Conservation (phyloP, 179 eudicot species). For the Silene coronaria region DNA sequence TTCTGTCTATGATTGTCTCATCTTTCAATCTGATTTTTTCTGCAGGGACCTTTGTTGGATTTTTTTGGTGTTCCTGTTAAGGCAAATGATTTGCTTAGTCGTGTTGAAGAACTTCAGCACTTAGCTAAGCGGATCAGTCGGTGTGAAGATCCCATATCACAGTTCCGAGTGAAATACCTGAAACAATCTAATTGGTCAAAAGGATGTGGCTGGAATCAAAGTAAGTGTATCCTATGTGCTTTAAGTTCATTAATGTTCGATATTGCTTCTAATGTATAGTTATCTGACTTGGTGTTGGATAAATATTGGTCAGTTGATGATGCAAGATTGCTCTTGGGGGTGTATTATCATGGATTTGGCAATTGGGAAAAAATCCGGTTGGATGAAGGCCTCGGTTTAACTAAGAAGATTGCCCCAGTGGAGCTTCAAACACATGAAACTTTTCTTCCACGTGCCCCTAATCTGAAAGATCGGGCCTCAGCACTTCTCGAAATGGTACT, state of each 20-base stretch:
- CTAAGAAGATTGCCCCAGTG: constrained; percentile 94
- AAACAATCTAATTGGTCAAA: constrained; percentile 98
- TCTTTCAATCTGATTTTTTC: constrained; percentile 9
- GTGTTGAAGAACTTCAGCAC: constrained; percentile 90
- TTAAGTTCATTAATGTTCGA: background rate
- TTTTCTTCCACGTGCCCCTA: constrained; percentile 95
- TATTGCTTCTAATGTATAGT: background rate
- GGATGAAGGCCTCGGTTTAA: constrained; percentile 80
- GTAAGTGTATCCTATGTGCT: constrained; percentile 37
- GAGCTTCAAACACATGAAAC: constrained; percentile 99
- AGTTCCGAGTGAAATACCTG: constrained; percentile 79
- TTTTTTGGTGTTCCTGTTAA: constrained; percentile 96
- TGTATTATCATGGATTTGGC: constrained; percentile 93
- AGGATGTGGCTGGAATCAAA: constrained; percentile 99
- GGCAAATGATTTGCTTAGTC: constrained; percentile 79
- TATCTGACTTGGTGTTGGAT: constrained; percentile 19
- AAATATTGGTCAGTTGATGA: constrained; percentile 67
- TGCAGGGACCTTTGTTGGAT: constrained; percentile 87
- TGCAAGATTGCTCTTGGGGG: constrained; percentile 90
- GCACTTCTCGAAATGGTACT: constrained; percentile 93
- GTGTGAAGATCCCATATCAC: constrained; percentile 68
- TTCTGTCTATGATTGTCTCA: constrained; percentile 10
- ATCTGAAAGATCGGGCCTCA: constrained; percentile 88
- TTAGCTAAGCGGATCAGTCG: constrained; percentile 79
- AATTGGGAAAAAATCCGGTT: constrained; percentile 96